Conservation (phyloP, 495 filamentous ascomycete species). For the Aspergillus steynii region DNA sequence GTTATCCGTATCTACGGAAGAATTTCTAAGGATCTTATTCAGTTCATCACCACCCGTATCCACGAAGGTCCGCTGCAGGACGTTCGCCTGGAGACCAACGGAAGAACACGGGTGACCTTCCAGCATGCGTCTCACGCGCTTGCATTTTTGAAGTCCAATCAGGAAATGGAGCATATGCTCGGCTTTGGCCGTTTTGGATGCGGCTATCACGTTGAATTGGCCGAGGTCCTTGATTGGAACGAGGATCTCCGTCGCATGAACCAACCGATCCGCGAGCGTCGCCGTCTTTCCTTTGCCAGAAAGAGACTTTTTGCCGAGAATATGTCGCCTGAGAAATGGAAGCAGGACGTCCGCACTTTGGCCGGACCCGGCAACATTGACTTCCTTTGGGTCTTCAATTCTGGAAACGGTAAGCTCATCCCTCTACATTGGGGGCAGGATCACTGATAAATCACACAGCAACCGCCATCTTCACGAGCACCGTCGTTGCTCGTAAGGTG, state of each 20-base stretch:
- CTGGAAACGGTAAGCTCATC: constrained; percentile 34
- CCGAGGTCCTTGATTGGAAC: constrained; percentile 31
- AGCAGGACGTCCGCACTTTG: constrained; percentile 29
- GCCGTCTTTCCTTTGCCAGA: constrained; percentile 37
- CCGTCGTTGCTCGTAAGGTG: constrained; percentile 33
- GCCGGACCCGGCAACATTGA: constrained; percentile 34
- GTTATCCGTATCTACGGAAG: constrained; percentile 28
- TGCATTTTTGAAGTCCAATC: constrained; percentile 30
- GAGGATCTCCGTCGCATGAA: constrained; percentile 35
- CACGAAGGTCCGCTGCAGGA: constrained; percentile 36
- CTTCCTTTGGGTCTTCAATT: constrained; percentile 37
- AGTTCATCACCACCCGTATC: constrained; percentile 30
- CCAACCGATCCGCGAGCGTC: constrained; percentile 35
- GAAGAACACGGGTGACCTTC: constrained; percentile 27
- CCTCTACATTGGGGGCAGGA: not conserved
- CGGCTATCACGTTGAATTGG: constrained; percentile 28
- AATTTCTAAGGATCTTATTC: constrained; percentile 19
- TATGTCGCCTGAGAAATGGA: constrained; percentile 30
- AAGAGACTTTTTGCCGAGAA: constrained; percentile 33
- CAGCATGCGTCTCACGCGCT: constrained; percentile 31
- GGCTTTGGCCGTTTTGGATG: constrained; percentile 30
- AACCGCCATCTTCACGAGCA: constrained; percentile 38
- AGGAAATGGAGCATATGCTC: constrained; percentile 23
- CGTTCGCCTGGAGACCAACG: constrained; percentile 26
- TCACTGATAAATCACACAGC: constrained; percentile 21